These are phyloP conservation scores for Brassica incana DNA, from an alignment of 345 rosid genomes.

Conservation along the genomic window DNA sequence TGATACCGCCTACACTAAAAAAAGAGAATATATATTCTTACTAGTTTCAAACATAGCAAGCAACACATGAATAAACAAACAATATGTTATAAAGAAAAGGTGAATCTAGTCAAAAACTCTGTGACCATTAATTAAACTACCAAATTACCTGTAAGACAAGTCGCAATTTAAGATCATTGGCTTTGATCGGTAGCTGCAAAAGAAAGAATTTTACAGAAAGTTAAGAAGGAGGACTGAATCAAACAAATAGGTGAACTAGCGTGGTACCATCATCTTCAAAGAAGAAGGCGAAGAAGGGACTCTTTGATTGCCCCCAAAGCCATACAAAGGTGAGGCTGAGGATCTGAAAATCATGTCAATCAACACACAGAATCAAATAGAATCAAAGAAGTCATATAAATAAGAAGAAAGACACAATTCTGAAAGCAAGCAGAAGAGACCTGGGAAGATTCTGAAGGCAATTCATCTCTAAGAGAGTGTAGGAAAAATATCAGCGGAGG, in stretches of 20 bases:
- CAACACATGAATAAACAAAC: neutral
- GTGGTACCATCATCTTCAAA: conserved; percentile 37
- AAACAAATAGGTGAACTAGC: neutral
- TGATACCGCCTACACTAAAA: conserved; percentile 54
- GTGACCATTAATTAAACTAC: neutral
- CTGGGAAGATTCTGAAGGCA: conserved; percentile 64
- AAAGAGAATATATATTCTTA: neutral
- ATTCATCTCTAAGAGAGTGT: conserved; percentile 36
- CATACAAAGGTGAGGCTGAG: conserved; percentile 49
- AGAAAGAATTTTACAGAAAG: neutral
- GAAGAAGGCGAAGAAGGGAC: conserved; percentile 37
- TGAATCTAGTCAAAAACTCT: neutral
- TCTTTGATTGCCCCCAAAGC: conserved; percentile 44
- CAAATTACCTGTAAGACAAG: conserved; percentile 52
- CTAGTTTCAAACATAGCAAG: conserved; percentile 9
- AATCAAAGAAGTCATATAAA: neutral
- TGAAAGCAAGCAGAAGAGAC: conserved; percentile 19
- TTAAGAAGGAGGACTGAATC: neutral
- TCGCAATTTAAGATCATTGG: conserved; percentile 34
- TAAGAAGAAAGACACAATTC: neutral
- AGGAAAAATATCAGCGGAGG: too few relatives aligned
- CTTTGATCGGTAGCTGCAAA: conserved; percentile 50
- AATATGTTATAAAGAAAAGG: neutral
- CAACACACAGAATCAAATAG: neutral
- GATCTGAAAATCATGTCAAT: conserved; percentile 46